Evolutionary conservation across 306 rosid genomes (phyloP).

Genomic region (Alnus glutinosa): DNA sequence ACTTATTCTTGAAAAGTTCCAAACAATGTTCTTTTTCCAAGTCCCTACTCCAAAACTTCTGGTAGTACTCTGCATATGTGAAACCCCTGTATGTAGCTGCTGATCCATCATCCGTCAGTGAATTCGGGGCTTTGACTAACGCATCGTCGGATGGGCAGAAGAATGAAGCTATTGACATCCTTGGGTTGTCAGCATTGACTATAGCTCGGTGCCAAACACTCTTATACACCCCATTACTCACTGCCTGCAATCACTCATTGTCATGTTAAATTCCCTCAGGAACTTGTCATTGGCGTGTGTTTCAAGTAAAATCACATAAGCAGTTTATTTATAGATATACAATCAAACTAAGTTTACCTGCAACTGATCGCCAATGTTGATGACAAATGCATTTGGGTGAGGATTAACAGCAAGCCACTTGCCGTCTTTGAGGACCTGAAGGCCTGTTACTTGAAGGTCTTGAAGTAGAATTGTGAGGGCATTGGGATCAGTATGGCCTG

Average conservation of each 20-base stretch:
- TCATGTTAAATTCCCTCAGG: neutral
- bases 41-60: constrained; percentile 80
- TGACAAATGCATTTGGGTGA: constrained; percentile 76
- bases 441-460: constrained; percentile 66
- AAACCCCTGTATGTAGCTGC: constrained; percentile 55
- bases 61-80: constrained; percentile 75
- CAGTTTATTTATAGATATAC: too few relatives aligned
- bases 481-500: constrained; percentile 94
- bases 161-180: constrained; percentile 86
- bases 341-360: constrained; percentile 49
- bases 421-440: constrained; percentile 81
- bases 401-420: constrained; percentile 80
- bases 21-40: constrained; percentile 70
- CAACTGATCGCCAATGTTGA: constrained; percentile 83
- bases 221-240: constrained; percentile 82
- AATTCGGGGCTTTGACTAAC: constrained; percentile 60
- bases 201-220: constrained; percentile 94
- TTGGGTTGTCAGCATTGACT: constrained; percentile 70
- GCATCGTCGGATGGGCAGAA: constrained; percentile 70
- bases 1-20: constrained; percentile 65
- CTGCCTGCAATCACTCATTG: constrained; percentile 55
- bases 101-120: constrained; percentile 46
- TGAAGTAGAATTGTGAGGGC: constrained; percentile 88
- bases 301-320: too few relatives aligned
- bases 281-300: too few relatives aligned